These are phyloP conservation scores for Hyphopichia wangnamkhiaoensis DNA, from an alignment of 1,139 yeast species.

Conservation along the genomic window DNA sequence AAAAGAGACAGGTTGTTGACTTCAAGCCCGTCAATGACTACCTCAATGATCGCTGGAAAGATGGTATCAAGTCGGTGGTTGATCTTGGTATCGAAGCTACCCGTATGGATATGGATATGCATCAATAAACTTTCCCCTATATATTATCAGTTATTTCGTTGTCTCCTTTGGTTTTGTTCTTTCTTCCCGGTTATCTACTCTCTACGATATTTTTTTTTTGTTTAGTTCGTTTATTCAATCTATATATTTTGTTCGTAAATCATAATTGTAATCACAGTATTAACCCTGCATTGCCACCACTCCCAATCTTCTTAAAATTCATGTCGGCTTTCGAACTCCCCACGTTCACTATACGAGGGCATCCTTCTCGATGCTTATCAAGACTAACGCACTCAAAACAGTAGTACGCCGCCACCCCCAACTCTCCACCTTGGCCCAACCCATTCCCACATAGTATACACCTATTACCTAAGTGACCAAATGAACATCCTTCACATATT, in stretches of 20 bases:
- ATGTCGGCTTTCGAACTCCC: conserved; percentile 75
- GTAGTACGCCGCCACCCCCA: conserved; percentile 68
- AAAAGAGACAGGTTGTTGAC: conserved; percentile 34
- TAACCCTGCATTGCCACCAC: neutral
- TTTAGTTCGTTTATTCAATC: neutral
- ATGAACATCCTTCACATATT: conserved; percentile 84
- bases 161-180: neutral
- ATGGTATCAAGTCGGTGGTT: conserved; percentile 37
- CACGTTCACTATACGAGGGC: conserved; percentile 80
- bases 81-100: conserved; percentile 35
- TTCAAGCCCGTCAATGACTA: conserved; percentile 38
- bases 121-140: neutral
- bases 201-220: neutral
- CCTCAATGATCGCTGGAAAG: conserved; percentile 39
- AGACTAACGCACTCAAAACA: conserved; percentile 82
- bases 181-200: neutral
- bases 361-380: conserved; percentile 89
- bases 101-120: conserved; percentile 16
- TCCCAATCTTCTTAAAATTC: conserved; percentile 52
- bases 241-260: neutral
- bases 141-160: neutral
- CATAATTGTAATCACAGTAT: neutral
- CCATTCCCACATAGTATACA: conserved; percentile 75
- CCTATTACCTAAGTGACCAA: conserved; percentile 61
- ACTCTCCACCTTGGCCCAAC: conserved; percentile 43